phyloP scores from a whole-genome alignment of 768 basidiomycete genomes.

The Zangia roseola region DNA sequence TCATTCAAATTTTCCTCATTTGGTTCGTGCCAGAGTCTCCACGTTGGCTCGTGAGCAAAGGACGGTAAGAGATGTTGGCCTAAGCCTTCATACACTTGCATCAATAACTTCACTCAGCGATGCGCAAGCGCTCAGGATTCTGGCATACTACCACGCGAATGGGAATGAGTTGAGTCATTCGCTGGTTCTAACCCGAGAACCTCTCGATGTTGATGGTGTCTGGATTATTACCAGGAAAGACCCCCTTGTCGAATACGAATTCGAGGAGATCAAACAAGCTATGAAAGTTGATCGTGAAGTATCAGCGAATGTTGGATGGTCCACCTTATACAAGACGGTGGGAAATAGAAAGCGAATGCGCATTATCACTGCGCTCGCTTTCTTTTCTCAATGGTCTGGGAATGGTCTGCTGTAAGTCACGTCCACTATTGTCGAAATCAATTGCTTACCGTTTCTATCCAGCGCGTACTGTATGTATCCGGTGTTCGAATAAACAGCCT shows the following conservation, averaged over 20 bases:
- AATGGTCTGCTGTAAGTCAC: conserved; percentile 42
- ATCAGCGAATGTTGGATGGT: conserved; percentile 44
- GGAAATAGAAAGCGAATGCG: conserved; percentile 56
- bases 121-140: conserved; percentile 31
- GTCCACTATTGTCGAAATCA: conserved; percentile 36
- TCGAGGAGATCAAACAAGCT: conserved; percentile 63
- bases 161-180: conserved; percentile 34
- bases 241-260: conserved; percentile 57
- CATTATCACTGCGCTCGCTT: conserved; percentile 55
- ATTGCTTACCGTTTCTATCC: conserved; percentile 20
- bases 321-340: conserved; percentile 42
- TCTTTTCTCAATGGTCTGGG: conserved; percentile 60
- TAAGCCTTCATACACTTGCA: neutral
- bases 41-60: conserved; percentile 38
- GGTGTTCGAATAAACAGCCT: neutral
- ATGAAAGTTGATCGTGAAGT: conserved; percentile 43
- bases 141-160: conserved; percentile 42
- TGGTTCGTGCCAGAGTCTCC: conserved; percentile 39
- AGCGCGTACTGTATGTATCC: conserved; percentile 30
- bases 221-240: no score
- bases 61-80: conserved; percentile 16
- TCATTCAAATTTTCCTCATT: conserved; percentile 12
- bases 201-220: no score
- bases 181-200: conserved; percentile 34
- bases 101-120: conserved; percentile 19